Evolutionary conservation across 805 yeast species (phyloP), one percentile per base, ranked within the genome.

Genomic region (Candida piceae): DNA sequence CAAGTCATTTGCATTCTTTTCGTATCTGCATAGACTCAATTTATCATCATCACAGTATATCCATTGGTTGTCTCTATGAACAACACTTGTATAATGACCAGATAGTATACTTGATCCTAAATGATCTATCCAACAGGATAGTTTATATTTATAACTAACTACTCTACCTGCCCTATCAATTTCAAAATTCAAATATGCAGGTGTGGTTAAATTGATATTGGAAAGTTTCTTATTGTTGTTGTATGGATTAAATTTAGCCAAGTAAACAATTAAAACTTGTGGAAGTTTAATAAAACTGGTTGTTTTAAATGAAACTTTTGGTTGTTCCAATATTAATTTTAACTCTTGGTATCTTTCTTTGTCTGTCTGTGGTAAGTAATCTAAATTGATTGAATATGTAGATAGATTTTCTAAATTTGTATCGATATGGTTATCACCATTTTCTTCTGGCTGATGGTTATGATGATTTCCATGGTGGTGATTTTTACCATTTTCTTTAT

Each of bases 11-110:
- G 23, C 61, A 45, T 49, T 66, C n/a, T 22, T 12, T 19, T 24
- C 18, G 17, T 24, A 41, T 50, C 16, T 67, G 50, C 44, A 67
- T 67, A 31, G 56, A 44, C 50, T 69, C 65, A 27, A 72, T 73
- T 61, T 64, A 34, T 83, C 90, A 57, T 84, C 94, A 53, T 84
- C 90, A 57, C 84, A 84, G 43, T 72, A 72, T 44, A 80, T 78
- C 93, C 93, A 84, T 46, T 66, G 64, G 11, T 15, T 16, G 4
- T 34, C 32, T 23, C 78, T 78, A 40, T 69, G 67, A 3, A 80
- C 78, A 31, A 80, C 58, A 0, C 87, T 66, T 1, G 89, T 84
- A 52, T 84, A 84, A 56, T 84, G 94, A 0, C 94, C 94, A 34
- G 84, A 77, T 40, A 76, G 72, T 36, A 82, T 62, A 29, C 74